These are phyloP conservation scores for Saccharomycopsis hybrid DNA, from an alignment of 1,139 yeast genomes.

Conservation along the genomic window DNA sequence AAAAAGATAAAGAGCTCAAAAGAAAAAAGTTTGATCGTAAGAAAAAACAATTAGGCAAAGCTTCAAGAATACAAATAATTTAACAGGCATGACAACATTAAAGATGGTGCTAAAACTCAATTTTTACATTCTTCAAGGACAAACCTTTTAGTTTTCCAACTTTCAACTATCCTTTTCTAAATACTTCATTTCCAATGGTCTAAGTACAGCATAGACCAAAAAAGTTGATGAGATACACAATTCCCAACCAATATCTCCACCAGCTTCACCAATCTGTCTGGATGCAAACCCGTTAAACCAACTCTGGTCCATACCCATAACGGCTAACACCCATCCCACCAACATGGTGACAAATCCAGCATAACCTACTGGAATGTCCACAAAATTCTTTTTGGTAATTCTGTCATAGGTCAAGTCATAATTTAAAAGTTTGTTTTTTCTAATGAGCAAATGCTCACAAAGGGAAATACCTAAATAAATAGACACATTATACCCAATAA, in stretches of 20 bases:
- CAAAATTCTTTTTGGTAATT: slow-evolving; percentile 31
- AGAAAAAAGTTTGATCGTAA: too few relatives aligned
- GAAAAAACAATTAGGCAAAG: too few relatives aligned
- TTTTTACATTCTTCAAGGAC: too few relatives aligned
- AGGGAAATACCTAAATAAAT: slow-evolving; percentile 69
- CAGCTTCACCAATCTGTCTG: slow-evolving; percentile 53
- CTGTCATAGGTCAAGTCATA: slow-evolving; percentile 58
- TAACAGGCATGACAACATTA: too few relatives aligned
- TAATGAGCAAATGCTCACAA: slow-evolving; percentile 75
- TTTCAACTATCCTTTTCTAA: slow-evolving; percentile 43
- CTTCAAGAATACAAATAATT: too few relatives aligned
- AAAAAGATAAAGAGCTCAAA: too few relatives aligned
- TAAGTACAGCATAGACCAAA: slow-evolving; percentile 48
- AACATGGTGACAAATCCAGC: slow-evolving; percentile 76
- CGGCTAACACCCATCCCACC: slow-evolving; percentile 82
- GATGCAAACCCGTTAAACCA: slow-evolving; percentile 78
- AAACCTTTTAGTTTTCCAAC: too few relatives aligned
- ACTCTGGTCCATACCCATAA: slow-evolving; percentile 79
- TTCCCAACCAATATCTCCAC: slow-evolving; percentile 89
- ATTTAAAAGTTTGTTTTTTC: slow-evolving; percentile 46
- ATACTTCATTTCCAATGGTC: slow-evolving; percentile 70
- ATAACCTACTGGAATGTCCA: slow-evolving; percentile 55
- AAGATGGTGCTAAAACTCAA: too few relatives aligned
- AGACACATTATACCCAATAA: slow-evolving; percentile 86
- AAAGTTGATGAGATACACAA: slow-evolving; percentile 66